Base-by-base conservation (phyloP, 140 eudicot genomes). In the Senecio squalidus region DNA sequence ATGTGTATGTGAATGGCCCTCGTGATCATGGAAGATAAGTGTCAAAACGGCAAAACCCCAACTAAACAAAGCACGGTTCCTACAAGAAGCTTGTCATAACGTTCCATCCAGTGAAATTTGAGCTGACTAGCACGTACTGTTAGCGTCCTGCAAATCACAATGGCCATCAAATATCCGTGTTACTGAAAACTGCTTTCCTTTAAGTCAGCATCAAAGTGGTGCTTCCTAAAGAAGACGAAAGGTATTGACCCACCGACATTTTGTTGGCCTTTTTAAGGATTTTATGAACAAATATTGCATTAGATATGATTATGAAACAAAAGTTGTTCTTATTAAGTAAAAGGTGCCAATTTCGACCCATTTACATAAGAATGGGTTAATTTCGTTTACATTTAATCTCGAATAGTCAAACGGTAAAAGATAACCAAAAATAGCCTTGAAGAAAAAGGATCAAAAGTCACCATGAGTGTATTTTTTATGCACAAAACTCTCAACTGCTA, bases 11-110 rank as follows among this genome's bases (percentile, higher is more conserved):
- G 46, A 67, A 46, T 77, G 74, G n/a, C n/a, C n/a, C 15, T 68
- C 79, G 36, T 89, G 94, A 39, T 83, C 77, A 14, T 85, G 95
- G 66, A 91, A 91, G 29, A 86, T 4, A 26, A 91, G 96, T 2
- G 98, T 91, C 82, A 91, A 81, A n/a, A 84, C 23, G 69, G 63
- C 63, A 31, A 75, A 47, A 87, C 40, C 16, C 98, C 98, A 40
- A 91, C 98, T 67, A 87, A 65, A 79, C 98, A 86, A n/a, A 87
- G 86, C n/a, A 91, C 98, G 1, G 98, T 78, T 15, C 98, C 98
- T 1, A 91, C 96, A 58, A 91, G 98, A 73, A 91, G 96, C 92
- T 91, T 91, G 75, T 91, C 98, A 15, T 91, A 86, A 27, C 89
- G 94, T 75, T 86, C 96, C 78, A 91, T 79, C 96, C 98, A 91